phyloP scores from a whole-genome alignment of 2,329 filamentous ascomycete species.

The Alternaria gansuensis region DNA sequence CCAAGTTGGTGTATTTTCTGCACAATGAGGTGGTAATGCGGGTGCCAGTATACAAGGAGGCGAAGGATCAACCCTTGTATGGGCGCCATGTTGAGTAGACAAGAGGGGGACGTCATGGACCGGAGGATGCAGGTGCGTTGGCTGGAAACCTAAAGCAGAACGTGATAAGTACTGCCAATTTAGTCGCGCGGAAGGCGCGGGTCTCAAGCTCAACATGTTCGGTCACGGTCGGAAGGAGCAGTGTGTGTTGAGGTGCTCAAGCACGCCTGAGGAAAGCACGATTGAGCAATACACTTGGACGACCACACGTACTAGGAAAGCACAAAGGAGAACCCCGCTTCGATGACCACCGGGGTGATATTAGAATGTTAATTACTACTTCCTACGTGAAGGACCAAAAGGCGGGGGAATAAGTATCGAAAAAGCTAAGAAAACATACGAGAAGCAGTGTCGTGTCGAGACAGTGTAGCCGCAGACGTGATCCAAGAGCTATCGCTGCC shows the following conservation, averaged over 20 bases:
- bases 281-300: too few species aligned
- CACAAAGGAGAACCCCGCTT: background rate
- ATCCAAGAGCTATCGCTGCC: constrained; percentile 37
- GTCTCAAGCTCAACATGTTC: too few species aligned
- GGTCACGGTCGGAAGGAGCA: too few species aligned
- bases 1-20: background rate
- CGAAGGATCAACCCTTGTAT: background rate
- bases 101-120: too few species aligned
- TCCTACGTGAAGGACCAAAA: constrained; percentile 52
- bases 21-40: background rate
- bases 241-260: too few species aligned
- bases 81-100: too few species aligned
- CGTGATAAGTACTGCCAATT: too few species aligned
- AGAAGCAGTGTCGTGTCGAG: constrained; percentile 49
- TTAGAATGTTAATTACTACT: constrained; percentile 55
- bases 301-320: too few species aligned
- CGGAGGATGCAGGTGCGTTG: too few species aligned
- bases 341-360: constrained; percentile 44
- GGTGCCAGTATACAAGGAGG: background rate
- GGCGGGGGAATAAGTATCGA: constrained; percentile 54
- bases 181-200: too few species aligned
- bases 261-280: too few species aligned
- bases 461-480: constrained; percentile 36
- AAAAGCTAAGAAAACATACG: constrained; percentile 54
- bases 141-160: too few species aligned